Evolutionary conservation across 345 rosid species (phyloP), one percentile per base, ranked within the genome.

Genomic region (Euphorbia lathyris): DNA sequence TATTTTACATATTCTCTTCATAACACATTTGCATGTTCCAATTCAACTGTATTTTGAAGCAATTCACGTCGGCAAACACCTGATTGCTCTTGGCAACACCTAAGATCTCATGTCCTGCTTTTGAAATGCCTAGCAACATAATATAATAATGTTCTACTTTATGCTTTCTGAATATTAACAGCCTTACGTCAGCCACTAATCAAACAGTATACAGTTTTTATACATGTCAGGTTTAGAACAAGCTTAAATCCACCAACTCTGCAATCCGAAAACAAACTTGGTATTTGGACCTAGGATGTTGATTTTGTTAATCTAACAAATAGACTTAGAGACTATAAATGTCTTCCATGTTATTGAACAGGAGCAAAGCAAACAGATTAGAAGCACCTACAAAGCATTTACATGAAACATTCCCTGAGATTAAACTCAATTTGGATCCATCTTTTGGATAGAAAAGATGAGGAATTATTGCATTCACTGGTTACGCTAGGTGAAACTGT

Each of bases 1-100:
- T 94, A 80, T 26, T 67, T 7, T 73, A 51, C 16, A 69, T 45
- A 1, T 56, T 36, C n/a, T 63, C 58, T 61, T 25, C 11, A 13
- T 12, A 40, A 40, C 43, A 9, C 69, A 63, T 38, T 5, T 69
- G 36, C 66, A 34, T 30, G 45, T 26, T 48, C 11, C 11, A n/a
- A 13, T n/a, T 12, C 43, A 29, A 63, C 26, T 29, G 11, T 27
- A 29, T 19, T 48, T 65, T 10, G 55, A 27, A 59, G 8, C 17
- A 17, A 23, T 63, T 72, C 40, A 64, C 57, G 70, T 56, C 47
- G 57, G n/a, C n/a, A n/a, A n/a, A n/a, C n/a, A n/a, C n/a, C n/a
- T n/a, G n/a, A n/a, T n/a, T n/a, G n/a, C n/a, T n/a, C n/a, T n/a
- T 40, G n/a, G 30, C 10, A n/a, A 45, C 7, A n/a, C 55, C 53